Evolutionary conservation across 1,284 basidiomycete genomes (phyloP), one percentile per base, ranked within the genome.

Genomic region (Naganishia sp.): DNA sequence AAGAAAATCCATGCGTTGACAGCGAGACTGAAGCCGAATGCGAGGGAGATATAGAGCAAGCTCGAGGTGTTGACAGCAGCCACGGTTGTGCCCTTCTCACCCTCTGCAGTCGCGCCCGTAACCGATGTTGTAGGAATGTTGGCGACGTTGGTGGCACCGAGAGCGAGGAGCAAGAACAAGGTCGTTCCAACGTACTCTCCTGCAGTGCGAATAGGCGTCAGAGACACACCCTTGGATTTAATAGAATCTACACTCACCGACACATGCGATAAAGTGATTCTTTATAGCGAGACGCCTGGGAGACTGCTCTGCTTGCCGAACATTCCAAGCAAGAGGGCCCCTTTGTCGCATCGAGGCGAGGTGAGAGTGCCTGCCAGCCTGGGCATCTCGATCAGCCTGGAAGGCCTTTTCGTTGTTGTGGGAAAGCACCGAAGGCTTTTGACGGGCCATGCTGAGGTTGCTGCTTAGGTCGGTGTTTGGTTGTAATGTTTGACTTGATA

Each of bases 141-240:
- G 10, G 78, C 79, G 49, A 80, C 79, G 64, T 75, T 79, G 55
- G 79, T 79, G 3, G 77, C 79, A 13, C 77, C 79, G 35, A 79
- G 69, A 41, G 79, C 75, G 65, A 80, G 76, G 66, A 80, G 75
- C 65, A 81, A 73, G 72, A 81, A 81, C 43, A 82, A 70, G 39
- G 79, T 77, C 0, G 82, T 82, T 21, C 81, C 82, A 39, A 81
- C 78, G 55, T 78, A 82, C 70, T 83, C 82, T 64, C 81, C 80
- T 49, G 4, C 17, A 49, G 9, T 1, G 6, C 21, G 47, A 4
- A 23, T 2, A 25, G 11, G 47, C n/a, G 47, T 49, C n/a, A 49
- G 11, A 3, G 21, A 11, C 45, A 6, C 2, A 0, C 3, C 7
- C 7, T 13, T 13, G 35, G 35, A 3, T 10, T 39, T 9, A 6